Conservation (phyloP, 495 filamentous ascomycete genomes). For the Glonium stellatum region DNA sequence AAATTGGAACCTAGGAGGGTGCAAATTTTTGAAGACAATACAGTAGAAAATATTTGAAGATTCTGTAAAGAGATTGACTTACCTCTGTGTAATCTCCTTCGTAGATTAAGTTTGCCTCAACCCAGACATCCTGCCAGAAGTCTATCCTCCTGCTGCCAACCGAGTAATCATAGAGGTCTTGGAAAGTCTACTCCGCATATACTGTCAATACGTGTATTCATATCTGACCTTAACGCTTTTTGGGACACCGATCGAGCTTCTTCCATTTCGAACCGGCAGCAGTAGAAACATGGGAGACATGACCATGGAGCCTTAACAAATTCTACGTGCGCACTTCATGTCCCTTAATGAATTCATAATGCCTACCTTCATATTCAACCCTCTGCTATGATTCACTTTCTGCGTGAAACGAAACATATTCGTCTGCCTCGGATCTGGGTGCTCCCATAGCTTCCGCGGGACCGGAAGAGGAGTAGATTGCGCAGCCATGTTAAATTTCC, state of each 20-base stretch:
- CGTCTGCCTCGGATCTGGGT: conserved; percentile 31
- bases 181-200: conserved; percentile 44
- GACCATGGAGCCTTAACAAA: too few species aligned
- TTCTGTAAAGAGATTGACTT: conserved; percentile 4
- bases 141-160: conserved; percentile 47
- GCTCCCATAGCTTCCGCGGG: conserved; percentile 39
- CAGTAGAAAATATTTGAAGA: too few species aligned
- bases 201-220: background rate
- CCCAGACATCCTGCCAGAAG: conserved; percentile 63
- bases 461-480: background rate
- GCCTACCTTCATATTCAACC: conserved; percentile 27
- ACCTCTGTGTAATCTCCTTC: conserved; percentile 39
- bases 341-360: too few species aligned
- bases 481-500: too few species aligned
- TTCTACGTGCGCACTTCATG: too few species aligned
- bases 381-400: conserved; percentile 25
- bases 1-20: background rate
- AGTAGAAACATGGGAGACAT: too few species aligned
- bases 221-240: background rate
- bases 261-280: conserved; percentile 1
- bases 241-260: background rate
- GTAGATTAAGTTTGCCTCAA: conserved; percentile 53
- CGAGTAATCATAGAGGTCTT: conserved; percentile 60
- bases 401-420: conserved; percentile 35
- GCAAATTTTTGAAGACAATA: too few species aligned